Base-by-base conservation (phyloP, 2,329 filamentous ascomycete genomes). In the Fusarium humuli region DNA sequence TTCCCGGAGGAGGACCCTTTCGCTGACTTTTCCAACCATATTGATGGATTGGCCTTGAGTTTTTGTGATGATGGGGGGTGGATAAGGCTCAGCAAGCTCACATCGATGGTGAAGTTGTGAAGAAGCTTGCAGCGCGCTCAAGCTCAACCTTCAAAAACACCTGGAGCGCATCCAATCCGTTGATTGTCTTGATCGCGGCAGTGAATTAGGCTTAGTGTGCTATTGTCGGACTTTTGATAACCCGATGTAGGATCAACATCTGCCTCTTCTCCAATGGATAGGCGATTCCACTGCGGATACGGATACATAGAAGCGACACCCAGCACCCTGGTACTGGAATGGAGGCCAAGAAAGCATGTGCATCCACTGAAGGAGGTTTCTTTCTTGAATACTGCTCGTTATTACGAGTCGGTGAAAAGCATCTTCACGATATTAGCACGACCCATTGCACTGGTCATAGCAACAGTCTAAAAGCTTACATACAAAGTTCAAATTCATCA, bases 21-120 rank as follows among this genome's bases (percentile, higher is more conserved):
- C 87, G 79, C 87, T 89, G 71, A 90, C 87, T 82, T 90, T 90
- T 65, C 87, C 87, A 62, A 90, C 87, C 87, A 90, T 90, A 58
- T 44, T 81, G 70, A 60, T 57, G 61, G 52, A 42, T 52, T 25
- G 50, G 45, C 16, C 65, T 57, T 55, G 22, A 5, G 3, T 46
- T 74, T 74, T 72, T 49, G 53, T 71, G 34, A 30, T 57, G 53
- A 62, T 73, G 57, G 56, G 45, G 56, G 48, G 40, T 48, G 52
- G 42, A 61, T 48, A 49, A 50, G 45, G 61, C 60, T 58, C 50
- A 65, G 47, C 58, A 57, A 69, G 64, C 58, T 74, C 70, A 69
- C 74, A 76, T 76, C 32, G 60, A 71, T 61, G 62, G 55, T 66
- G 60, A 59, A 50, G 34, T 49, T 54, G 49, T 60, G 30, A 69